These are phyloP conservation scores for Tetrahymena borealis DNA, from an alignment of 73 alveolate species.

Conservation along the genomic window DNA sequence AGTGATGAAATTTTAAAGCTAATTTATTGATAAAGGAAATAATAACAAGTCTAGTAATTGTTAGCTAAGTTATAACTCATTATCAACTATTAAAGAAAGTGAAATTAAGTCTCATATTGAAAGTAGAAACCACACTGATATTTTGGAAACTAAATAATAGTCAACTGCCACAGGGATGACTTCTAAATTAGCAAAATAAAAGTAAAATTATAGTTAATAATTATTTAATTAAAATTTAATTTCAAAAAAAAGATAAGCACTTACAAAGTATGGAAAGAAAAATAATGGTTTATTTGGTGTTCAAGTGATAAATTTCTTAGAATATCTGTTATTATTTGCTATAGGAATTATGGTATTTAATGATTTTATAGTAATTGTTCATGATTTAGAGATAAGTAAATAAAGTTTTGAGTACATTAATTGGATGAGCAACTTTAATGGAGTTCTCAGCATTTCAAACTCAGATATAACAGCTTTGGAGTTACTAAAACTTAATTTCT, in stretches of 20 bases:
- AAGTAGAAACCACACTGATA: not conserved
- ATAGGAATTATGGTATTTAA: not conserved
- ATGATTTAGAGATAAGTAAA: not conserved
- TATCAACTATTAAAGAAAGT: not conserved
- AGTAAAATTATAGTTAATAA: not conserved
- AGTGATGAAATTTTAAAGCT: not conserved
- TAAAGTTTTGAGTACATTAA: not conserved
- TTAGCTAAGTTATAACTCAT: not conserved
- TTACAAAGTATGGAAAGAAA: not conserved
- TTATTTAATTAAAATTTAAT: no score
- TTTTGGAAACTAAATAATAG: not conserved
- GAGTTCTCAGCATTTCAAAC: not conserved
- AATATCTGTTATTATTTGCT: not conserved
- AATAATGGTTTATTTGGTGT: not conserved
- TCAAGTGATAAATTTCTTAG: not conserved
- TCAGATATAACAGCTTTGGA: not conserved
- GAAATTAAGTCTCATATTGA: not conserved
- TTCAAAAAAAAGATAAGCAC: not conserved
- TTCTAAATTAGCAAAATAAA: not conserved
- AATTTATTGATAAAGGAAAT: no score
- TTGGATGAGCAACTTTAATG: not conserved
- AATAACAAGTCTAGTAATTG: not conserved
- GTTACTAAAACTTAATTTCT: not conserved
- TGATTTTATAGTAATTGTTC: not conserved
- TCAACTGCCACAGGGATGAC: not conserved